These are phyloP conservation scores for Crinitomyces ghanaensis DNA, from an alignment of 805 yeast genomes.

Conservation along the genomic window DNA sequence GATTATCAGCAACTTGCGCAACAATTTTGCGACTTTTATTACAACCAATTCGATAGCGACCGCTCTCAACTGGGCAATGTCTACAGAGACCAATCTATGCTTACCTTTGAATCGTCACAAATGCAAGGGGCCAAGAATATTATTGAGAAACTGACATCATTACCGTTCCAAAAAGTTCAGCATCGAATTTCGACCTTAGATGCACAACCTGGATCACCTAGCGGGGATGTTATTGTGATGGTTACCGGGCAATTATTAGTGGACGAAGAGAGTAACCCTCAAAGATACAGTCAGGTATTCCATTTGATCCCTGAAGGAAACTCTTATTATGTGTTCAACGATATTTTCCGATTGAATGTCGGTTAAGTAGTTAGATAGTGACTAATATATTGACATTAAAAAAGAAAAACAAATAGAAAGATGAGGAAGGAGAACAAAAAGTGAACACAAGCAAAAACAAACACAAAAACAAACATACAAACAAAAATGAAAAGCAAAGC, in stretches of 20 bases:
- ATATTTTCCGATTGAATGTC: slow-evolving; percentile 93
- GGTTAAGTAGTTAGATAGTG: too few relatives aligned
- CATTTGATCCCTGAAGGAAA: slow-evolving; percentile 88
- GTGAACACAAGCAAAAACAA: too few relatives aligned
- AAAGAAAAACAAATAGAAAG: too few relatives aligned
- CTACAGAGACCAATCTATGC: slow-evolving; percentile 94
- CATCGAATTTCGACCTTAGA: slow-evolving; percentile 93
- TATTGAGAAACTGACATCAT: slow-evolving; percentile 78
- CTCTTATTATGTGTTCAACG: slow-evolving; percentile 91
- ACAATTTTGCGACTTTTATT: slow-evolving; percentile 90
- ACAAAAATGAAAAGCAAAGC: too few relatives aligned
- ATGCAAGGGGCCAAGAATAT: slow-evolving; percentile 89
- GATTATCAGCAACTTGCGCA: slow-evolving; percentile 23
- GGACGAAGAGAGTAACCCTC: slow-evolving; percentile 92
- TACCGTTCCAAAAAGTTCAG: slow-evolving; percentile 86
- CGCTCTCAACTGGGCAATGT: slow-evolving; percentile 86
- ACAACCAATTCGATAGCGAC: slow-evolving; percentile 88
- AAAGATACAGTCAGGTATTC: slow-evolving; percentile 95
- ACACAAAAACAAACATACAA: too few relatives aligned
- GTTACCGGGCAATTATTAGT: slow-evolving; percentile 90
- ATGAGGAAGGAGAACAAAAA: too few relatives aligned
- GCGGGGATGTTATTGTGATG: slow-evolving; percentile 81
- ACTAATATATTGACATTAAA: too few relatives aligned
- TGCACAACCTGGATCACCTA: slow-evolving; percentile 94
- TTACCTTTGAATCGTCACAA: slow-evolving; percentile 91